Conservation (phyloP, 768 basidiomycete genomes). For the Antrodiella citrinella region DNA sequence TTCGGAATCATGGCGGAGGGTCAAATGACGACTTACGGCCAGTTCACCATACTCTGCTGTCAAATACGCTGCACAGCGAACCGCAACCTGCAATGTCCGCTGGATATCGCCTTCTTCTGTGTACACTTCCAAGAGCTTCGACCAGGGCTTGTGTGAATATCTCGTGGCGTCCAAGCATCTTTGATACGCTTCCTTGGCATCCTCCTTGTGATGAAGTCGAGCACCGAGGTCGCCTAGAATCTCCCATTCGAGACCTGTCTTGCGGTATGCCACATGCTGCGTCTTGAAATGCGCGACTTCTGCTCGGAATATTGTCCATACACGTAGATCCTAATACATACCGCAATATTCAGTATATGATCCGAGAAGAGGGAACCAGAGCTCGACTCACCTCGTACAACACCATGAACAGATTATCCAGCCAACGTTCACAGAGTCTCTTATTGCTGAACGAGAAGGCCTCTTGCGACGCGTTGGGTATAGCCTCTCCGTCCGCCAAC, state of each 20-base stretch:
- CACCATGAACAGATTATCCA: conserved; percentile 98
- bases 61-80: conserved; percentile 89
- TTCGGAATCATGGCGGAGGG: background rate
- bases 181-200: conserved; percentile 97
- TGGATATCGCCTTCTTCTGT: conserved; percentile 95
- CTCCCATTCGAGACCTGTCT: conserved; percentile 97
- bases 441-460: conserved; percentile 93
- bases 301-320: conserved; percentile 98
- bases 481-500: conserved; percentile 20
- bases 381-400: conserved; percentile 71
- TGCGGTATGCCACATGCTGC: conserved; percentile 95
- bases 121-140: conserved; percentile 90
- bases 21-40: conserved; percentile 45
- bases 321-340: conserved; percentile 69
- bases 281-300: conserved; percentile 99
- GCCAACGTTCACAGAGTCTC: conserved; percentile 93
- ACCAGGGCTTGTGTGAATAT: conserved; percentile 90
- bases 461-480: conserved; percentile 32
- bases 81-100: conserved; percentile 83
- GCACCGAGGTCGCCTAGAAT: conserved; percentile 91
- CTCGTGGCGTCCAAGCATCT: conserved; percentile 81
- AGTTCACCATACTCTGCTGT: conserved; percentile 85
- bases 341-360: background rate
- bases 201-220: conserved; percentile 95
- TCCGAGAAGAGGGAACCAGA: background rate